These are phyloP conservation scores for Gymnopilus junonius DNA, from an alignment of 768 basidiomycete genomes.

Conservation along the genomic window DNA sequence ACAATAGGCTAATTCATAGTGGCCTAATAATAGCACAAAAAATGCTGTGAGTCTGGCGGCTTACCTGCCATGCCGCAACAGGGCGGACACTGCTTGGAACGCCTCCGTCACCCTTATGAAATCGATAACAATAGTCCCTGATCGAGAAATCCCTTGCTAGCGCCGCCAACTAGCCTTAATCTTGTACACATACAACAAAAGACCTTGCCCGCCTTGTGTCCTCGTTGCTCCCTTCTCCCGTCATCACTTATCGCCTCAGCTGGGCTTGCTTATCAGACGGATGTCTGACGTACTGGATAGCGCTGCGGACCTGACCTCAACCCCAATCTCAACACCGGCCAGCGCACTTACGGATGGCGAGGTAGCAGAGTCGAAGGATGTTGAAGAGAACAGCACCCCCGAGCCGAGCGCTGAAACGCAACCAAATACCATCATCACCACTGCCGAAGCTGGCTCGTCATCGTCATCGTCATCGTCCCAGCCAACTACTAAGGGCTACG, in stretches of 20 bases:
- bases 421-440: not conserved
- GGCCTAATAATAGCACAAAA: not conserved
- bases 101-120: conserved; percentile 12
- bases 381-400: not conserved
- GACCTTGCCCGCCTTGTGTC: conserved; percentile 11
- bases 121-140: conserved; percentile 18
- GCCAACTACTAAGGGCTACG: conserved; percentile 9
- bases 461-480: conserved; percentile 6
- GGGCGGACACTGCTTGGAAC: conserved; percentile 21
- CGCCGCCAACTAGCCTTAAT: conserved; percentile 19
- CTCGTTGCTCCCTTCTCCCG: conserved; percentile 13
- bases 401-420: not conserved
- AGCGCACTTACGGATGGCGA: not conserved
- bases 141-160: conserved; percentile 23
- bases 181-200: conserved; percentile 15
- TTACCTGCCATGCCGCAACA: conserved; percentile 28
- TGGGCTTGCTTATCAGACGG: conserved; percentile 6
- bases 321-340: not conserved
- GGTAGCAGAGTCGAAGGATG: not conserved
- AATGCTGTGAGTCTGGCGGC: conserved; percentile 19
- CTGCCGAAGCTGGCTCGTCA: not conserved
- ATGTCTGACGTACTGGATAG: conserved; percentile 4
- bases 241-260: conserved; percentile 1
- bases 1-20: not conserved
- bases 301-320: not conserved